phyloP scores from a whole-genome alignment of 257 asterid species.

The Solanum phureja region DNA sequence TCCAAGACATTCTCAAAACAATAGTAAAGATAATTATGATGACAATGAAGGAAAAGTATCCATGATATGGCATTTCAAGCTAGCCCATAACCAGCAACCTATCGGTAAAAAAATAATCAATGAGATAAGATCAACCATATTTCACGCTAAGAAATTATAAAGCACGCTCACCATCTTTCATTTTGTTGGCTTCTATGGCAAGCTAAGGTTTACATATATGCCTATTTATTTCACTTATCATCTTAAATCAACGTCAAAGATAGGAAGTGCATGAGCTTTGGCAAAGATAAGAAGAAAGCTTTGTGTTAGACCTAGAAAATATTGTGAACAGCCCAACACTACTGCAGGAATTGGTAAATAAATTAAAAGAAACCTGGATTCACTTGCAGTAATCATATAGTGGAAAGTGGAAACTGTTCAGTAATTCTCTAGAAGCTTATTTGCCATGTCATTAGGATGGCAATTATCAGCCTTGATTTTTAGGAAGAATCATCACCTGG shows the following conservation, averaged over 20 bases:
- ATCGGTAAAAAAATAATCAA: background rate
- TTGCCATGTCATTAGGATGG: background rate
- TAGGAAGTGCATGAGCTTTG: background rate
- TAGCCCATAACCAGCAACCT: background rate
- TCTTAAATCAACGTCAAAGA: background rate
- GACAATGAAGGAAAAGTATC: background rate
- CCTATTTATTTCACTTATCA: background rate
- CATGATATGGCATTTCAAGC: background rate
- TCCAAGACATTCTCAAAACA: background rate
- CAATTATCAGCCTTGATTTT: background rate
- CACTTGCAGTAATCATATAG: background rate
- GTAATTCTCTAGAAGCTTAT: background rate
- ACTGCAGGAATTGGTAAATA: background rate
- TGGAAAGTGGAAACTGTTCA: background rate
- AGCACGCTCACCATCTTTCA: background rate
- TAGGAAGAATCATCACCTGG: constrained; percentile 39
- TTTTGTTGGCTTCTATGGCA: background rate
- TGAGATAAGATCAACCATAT: background rate
- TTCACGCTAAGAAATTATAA: background rate
- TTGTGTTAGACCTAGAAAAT: background rate
- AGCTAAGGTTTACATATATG: background rate
- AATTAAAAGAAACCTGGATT: background rate
- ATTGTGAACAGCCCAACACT: background rate
- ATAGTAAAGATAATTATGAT: background rate
- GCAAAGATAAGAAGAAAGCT: background rate